These are phyloP conservation scores for Cystoisospora suis DNA, from an alignment of 169 alveolate species.

Conservation along the genomic window DNA sequence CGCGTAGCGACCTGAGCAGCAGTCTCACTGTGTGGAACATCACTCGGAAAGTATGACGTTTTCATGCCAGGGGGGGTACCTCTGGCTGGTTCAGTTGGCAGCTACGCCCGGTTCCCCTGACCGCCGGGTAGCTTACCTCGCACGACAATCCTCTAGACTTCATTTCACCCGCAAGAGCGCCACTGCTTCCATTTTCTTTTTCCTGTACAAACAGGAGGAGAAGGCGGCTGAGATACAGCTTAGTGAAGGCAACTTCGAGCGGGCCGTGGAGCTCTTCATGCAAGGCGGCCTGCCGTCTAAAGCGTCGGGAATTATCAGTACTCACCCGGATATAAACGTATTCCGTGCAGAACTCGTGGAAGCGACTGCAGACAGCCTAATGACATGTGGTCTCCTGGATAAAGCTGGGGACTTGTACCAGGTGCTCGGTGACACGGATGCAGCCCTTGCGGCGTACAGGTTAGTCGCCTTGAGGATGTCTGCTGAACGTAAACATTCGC, in stretches of 20 bases:
- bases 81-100: too few relatives aligned
- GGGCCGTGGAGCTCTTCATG: constrained; percentile 88
- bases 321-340: constrained; percentile 36
- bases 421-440: constrained; percentile 83
- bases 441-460: constrained; percentile 88
- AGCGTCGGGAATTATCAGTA: constrained; percentile 87
- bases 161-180: too few relatives aligned
- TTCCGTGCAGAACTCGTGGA: constrained; percentile 74
- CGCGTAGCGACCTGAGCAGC: too few relatives aligned
- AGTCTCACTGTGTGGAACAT: too few relatives aligned
- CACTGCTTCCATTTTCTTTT: too few relatives aligned
- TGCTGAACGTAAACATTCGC: too few relatives aligned
- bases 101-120: too few relatives aligned
- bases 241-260: constrained; percentile 85
- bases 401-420: constrained; percentile 93
- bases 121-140: too few relatives aligned
- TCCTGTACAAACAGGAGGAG: constrained; percentile 77
- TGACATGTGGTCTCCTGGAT: constrained; percentile 85
- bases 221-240: constrained; percentile 92
- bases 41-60: too few relatives aligned
- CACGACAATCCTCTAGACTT: too few relatives aligned
- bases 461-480: constrained; percentile 65
- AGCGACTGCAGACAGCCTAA: constrained; percentile 81
- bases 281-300: constrained; percentile 92
- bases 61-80: too few relatives aligned